Percentiles rank a stretch among this genome's conserved stretches.
These are phyloP conservation scores for Gynandropsis gynandra DNA, from an alignment of 345 rosid genomes.

Conservation along the genomic window DNA sequence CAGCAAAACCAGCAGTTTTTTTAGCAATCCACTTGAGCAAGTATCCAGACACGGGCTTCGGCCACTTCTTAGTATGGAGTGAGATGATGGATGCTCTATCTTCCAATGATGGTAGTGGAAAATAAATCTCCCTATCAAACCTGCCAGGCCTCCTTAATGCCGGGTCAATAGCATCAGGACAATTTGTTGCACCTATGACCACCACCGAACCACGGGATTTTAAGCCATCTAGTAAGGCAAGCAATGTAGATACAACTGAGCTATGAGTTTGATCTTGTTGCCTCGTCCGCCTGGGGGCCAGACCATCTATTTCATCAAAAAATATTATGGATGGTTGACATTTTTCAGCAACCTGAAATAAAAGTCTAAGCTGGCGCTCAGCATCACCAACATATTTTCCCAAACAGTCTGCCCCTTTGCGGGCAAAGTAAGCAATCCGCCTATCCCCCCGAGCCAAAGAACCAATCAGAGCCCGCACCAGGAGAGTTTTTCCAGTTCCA, in stretches of 20 bases:
- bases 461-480: constrained; percentile 91
- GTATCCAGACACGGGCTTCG: constrained; percentile 76
- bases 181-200: constrained; percentile 98
- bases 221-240: constrained; percentile 87
- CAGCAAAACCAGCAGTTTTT: constrained; percentile 89
- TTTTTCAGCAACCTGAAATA: constrained; percentile 98
- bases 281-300: constrained; percentile 83
- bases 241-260: constrained; percentile 97
- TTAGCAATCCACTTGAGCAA: constrained; percentile 80
- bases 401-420: constrained; percentile 98
- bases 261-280: constrained; percentile 98
- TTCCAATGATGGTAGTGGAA: constrained; percentile 80
- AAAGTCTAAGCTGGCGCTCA: constrained; percentile 93
- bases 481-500: constrained; percentile 97
- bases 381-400: constrained; percentile 99
- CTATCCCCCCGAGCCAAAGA: constrained; percentile 87
- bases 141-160: constrained; percentile 99
- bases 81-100: constrained; percentile 87
- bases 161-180: constrained; percentile 97
- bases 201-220: constrained; percentile 97
- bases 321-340: constrained; percentile 96
- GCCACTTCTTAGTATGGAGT: constrained; percentile 90
- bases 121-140: constrained; percentile 91
- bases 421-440: constrained; percentile 93
- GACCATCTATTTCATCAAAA: constrained; percentile 97